Evolutionary conservation across 2,329 filamentous ascomycete genomes (phyloP).

Genomic region (Stylonectria norvegica): DNA sequence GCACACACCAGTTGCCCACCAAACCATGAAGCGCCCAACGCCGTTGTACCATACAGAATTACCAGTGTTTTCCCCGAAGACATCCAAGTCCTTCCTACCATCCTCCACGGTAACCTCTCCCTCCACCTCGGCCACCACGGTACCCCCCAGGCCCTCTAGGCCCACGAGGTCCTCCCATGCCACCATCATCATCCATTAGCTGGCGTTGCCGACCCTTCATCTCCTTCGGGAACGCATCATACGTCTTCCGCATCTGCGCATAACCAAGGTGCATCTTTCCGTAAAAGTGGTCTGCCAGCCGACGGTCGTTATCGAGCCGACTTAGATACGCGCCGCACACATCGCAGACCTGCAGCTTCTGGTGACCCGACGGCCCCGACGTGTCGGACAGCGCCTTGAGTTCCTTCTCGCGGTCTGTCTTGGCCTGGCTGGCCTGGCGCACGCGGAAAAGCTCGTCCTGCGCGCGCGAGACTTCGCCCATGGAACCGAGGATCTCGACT

Average conservation of each 20-base stretch:
- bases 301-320: slow-evolving; percentile 87
- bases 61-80: background rate
- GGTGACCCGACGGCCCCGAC: slow-evolving; percentile 86
- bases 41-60: slow-evolving; percentile 4
- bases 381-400: slow-evolving; percentile 90
- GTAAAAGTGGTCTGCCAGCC: slow-evolving; percentile 95
- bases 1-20: no score
- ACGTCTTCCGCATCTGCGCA: slow-evolving; percentile 95
- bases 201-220: slow-evolving; percentile 69
- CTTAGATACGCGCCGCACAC: slow-evolving; percentile 95
- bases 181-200: slow-evolving; percentile 48
- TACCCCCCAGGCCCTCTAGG: slow-evolving; percentile 53
- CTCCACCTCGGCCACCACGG: slow-evolving; percentile 50
- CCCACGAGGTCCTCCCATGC: slow-evolving; percentile 49
- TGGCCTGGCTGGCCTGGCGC: slow-evolving; percentile 73
- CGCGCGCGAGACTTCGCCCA: slow-evolving; percentile 74
- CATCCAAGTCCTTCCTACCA: slow-evolving; percentile 38
- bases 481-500: slow-evolving; percentile 79
- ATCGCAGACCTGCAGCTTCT: slow-evolving; percentile 98
- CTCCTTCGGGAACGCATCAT: slow-evolving; percentile 81
- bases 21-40: slow-evolving; percentile 26
- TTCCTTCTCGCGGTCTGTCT: slow-evolving; percentile 80
- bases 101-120: slow-evolving; percentile 48
- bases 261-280: slow-evolving; percentile 99
- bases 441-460: slow-evolving; percentile 87